These are phyloP conservation scores for Calocera viscosa DNA, from an alignment of 768 basidiomycete species.

Conservation along the genomic window DNA sequence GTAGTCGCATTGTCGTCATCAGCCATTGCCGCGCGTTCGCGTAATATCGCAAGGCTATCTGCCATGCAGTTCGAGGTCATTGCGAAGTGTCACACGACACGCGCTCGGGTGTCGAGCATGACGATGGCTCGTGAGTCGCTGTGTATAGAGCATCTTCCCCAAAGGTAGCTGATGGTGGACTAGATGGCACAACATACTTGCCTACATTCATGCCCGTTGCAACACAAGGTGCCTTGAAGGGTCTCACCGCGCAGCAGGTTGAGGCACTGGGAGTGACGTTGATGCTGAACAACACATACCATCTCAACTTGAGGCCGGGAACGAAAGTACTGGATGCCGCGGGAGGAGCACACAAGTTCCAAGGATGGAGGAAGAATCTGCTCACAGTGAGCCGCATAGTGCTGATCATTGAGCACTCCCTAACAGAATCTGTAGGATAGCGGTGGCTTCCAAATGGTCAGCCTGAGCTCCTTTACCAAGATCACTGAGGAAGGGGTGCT, in stretches of 20 bases:
- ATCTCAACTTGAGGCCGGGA: slow-evolving; percentile 76
- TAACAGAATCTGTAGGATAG: slow-evolving; percentile 46
- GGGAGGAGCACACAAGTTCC: slow-evolving; percentile 81
- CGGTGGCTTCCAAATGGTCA: slow-evolving; percentile 68
- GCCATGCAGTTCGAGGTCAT: slow-evolving; percentile 66
- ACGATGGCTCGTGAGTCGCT: slow-evolving; percentile 56
- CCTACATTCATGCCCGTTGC: slow-evolving; percentile 93
- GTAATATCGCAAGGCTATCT: slow-evolving; percentile 6
- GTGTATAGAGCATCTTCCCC: not conserved
- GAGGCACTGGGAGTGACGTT: slow-evolving; percentile 61
- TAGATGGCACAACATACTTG: slow-evolving; percentile 69
- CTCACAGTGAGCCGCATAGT: slow-evolving; percentile 45
- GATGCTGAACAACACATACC: slow-evolving; percentile 83
- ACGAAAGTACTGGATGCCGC: slow-evolving; percentile 55
- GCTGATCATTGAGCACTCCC: not conserved
- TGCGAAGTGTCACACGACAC: slow-evolving; percentile 68
- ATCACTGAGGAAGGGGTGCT: slow-evolving; percentile 84
- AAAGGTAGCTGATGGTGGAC: slow-evolving; percentile 12
- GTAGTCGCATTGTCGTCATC: not conserved
- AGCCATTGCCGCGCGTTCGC: not conserved
- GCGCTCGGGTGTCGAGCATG: slow-evolving; percentile 76
- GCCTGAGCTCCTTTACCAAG: slow-evolving; percentile 67
- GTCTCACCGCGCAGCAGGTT: slow-evolving; percentile 72
- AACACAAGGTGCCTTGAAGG: slow-evolving; percentile 85
- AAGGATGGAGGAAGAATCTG: slow-evolving; percentile 76